Evolutionary conservation across 495 filamentous ascomycete genomes (phyloP), one percentile per base, ranked within the genome.

Genomic region (Talaromyces ruber): DNA sequence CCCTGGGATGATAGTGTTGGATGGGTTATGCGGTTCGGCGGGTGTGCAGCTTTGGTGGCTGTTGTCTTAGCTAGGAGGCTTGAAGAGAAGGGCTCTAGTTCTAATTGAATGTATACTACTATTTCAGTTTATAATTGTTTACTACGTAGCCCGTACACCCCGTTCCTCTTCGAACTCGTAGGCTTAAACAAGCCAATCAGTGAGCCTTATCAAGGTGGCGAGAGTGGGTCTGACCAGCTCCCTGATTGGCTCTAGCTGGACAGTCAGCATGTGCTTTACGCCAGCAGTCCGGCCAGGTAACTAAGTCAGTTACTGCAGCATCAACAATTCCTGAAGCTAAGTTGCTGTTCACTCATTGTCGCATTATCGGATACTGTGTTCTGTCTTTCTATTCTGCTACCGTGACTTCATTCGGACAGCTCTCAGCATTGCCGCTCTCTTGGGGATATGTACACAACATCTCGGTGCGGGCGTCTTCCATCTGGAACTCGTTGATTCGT

Each of bases 1-100:
- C 86, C 89, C 6, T 92, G 89, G 62, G 92, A 97, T 76, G 82
- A 89, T 64, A 93, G 89, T 69, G 89, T 96, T 30, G 88, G 87
- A 16, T 92, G 93, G 77, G 90, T 93, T 57, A 73, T 97, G 62
- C 82, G 92, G 18, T 84, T 90, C 63, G 92, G 90, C 9, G 92
- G 92, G 2, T 76, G 89, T 58, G 86, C 87, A 58, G 91, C 91
- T 5, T 68, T 95, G 32, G 72, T 89, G 26, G 91, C 92, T 26
- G 90, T 88, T n/a, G 90, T 79, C 56, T 76, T 91, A 63, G 84
- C 79, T 0, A 77, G 66, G 58, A 66, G 74, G 58, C 64, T 83
- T 54, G 66, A 70, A 4, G 78, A 82, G 62, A 76, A 73, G 50
- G 28, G 60, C 0, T 12, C 45, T 52, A 28, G 9, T 28, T 54